phyloP scores from a whole-genome alignment of 148 eudicot species.

The Cornus kousa region DNA sequence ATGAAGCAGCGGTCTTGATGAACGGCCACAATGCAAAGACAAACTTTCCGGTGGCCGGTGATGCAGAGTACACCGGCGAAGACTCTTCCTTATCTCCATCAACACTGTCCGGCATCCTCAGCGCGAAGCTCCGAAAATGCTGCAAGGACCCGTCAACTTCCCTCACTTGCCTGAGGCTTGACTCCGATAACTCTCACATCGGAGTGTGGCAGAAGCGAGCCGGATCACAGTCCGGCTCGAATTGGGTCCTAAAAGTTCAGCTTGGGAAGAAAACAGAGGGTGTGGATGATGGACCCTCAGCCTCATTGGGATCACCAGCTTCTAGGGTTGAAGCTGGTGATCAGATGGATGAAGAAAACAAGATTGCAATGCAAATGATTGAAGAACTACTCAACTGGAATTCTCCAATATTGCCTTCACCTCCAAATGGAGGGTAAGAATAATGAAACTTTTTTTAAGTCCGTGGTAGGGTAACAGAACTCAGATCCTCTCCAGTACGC shows the following conservation, averaged over 20 bases:
- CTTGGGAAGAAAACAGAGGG: slow-evolving; percentile 36
- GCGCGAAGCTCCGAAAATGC: slow-evolving; percentile 59
- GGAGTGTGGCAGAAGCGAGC: slow-evolving; percentile 95
- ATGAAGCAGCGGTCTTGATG: slow-evolving; percentile 86
- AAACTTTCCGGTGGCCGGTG: slow-evolving; percentile 50
- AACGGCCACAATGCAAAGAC: slow-evolving; percentile 84
- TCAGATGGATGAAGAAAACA: slow-evolving; percentile 59
- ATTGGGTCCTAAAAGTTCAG: slow-evolving; percentile 77
- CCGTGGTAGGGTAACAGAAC: too few species aligned
- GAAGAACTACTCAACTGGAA: slow-evolving; percentile 79
- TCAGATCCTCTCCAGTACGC: too few species aligned
- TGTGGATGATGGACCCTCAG: neutral
- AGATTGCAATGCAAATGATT: slow-evolving; percentile 76
- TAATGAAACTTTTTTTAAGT: neutral
- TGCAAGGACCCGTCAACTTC: slow-evolving; percentile 78
- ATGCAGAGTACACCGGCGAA: neutral
- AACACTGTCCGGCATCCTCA: slow-evolving; percentile 44
- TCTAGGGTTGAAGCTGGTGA: slow-evolving; percentile 3
- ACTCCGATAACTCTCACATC: slow-evolving; percentile 71
- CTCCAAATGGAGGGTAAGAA: neutral
- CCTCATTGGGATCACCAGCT: neutral
- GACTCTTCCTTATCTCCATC: slow-evolving; percentile 15
- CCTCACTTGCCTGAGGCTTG: slow-evolving; percentile 79
- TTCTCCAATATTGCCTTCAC: slow-evolving; percentile 17
- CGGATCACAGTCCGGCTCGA: slow-evolving; percentile 55